These are phyloP conservation scores for Backusella australiensis DNA, from an alignment of 192 early-diverging fungal genomes.

Conservation along the genomic window DNA sequence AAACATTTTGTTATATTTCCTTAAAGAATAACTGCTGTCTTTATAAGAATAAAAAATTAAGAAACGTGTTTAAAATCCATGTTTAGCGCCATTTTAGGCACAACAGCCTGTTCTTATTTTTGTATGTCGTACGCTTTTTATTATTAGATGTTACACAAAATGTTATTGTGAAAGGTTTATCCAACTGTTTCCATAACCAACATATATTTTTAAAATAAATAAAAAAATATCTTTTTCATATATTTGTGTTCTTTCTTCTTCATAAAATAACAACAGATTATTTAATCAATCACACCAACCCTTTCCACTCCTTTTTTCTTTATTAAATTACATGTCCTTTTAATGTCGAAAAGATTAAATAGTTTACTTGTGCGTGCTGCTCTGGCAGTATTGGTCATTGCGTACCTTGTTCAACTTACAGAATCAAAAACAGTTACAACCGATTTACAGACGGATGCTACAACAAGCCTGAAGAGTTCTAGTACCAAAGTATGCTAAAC, in stretches of 20 bases:
- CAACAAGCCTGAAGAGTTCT: slow-evolving; percentile 5
- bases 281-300: not conserved
- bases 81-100: slow-evolving; percentile 4
- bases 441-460: not conserved
- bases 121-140: not conserved
- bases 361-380: not conserved
- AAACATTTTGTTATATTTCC: not conserved
- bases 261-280: not conserved
- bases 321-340: not conserved
- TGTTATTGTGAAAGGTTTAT: slow-evolving; percentile 7
- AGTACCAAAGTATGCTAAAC: slow-evolving; percentile 4
- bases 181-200: not conserved
- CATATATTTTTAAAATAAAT: not conserved
- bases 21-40: not conserved
- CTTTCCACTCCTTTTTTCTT: not conserved
- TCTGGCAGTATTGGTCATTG: slow-evolving; percentile 6
- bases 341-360: not conserved
- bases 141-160: slow-evolving; percentile 1
- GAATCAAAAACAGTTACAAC: slow-evolving; percentile 7
- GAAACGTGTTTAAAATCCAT: slow-evolving; percentile 6
- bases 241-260: slow-evolving; percentile 8
- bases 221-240: not conserved
- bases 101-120: slow-evolving; percentile 8
- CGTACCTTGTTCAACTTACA: slow-evolving; percentile 1
- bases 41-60: slow-evolving; percentile 9